A percentile compares a stretch with the other conserved stretches of the same genome.
phyloP scores from a whole-genome alignment of 2,329 filamentous ascomycete species.

The Colletotrichum ledebouriae region DNA sequence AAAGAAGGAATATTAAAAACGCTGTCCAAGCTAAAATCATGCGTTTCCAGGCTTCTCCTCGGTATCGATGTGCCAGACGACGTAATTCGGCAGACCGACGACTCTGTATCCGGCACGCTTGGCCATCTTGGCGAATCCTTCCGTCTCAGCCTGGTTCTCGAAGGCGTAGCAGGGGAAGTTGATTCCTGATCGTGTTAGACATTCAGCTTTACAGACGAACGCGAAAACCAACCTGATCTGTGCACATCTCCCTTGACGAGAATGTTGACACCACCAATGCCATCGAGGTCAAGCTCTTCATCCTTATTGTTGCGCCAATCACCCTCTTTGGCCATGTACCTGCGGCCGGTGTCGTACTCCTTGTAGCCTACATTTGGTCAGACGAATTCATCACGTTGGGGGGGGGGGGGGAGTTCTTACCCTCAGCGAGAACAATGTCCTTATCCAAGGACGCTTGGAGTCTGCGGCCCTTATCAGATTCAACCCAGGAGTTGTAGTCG shows the following conservation, averaged over 20 bases:
- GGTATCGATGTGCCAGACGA: constrained; percentile 99
- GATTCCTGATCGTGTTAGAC: constrained; percentile 72
- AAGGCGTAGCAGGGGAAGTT: constrained; percentile 98
- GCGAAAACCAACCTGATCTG: constrained; percentile 77
- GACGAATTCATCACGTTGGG: background rate
- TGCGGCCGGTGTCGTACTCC: constrained; percentile 90
- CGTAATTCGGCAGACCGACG: constrained; percentile 93
- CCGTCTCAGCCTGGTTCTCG: constrained; percentile 98
- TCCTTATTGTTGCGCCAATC: constrained; percentile 95
- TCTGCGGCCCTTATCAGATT: constrained; percentile 86
- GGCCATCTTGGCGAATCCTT: constrained; percentile 99
- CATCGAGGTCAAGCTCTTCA: constrained; percentile 91
- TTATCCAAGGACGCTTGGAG: constrained; percentile 81
- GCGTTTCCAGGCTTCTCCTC: constrained; percentile 91
- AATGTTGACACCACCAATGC: constrained; percentile 97
- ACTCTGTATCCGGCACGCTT: constrained; percentile 95
- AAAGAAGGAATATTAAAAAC: constrained; percentile 26
- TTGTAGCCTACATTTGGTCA: constrained; percentile 78
- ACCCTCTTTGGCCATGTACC: constrained; percentile 91
- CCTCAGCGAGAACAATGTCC: constrained; percentile 89
- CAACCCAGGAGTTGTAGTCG: constrained; percentile 99
- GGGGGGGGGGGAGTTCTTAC: constrained; percentile 56
- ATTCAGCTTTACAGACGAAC: background rate
- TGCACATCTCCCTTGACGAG: constrained; percentile 98
- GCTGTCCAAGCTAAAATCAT: constrained; percentile 48